Evolutionary conservation across 768 basidiomycete species (phyloP).

Genomic region (Pulveroboletus sp.): DNA sequence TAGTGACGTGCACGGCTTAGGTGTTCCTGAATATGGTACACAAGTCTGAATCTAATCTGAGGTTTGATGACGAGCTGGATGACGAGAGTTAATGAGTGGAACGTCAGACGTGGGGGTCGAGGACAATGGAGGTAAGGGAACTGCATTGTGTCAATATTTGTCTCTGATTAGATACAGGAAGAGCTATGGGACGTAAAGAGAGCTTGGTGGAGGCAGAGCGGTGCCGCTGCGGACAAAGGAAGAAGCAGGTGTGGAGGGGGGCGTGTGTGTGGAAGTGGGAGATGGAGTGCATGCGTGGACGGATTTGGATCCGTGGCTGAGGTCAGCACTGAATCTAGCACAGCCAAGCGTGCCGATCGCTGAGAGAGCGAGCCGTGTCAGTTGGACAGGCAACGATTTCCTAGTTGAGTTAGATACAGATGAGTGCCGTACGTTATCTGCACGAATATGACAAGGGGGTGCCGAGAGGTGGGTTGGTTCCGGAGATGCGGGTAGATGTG

Average conservation of each 20-base stretch:
- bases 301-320: conserved; percentile 20
- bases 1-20: too few species aligned
- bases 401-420: conserved; percentile 29
- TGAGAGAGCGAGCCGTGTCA: conserved; percentile 28
- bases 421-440: conserved; percentile 30
- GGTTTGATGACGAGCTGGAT: neutral
- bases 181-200: conserved; percentile 16
- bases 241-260: conserved; percentile 4
- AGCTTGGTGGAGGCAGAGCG: conserved; percentile 10
- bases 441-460: conserved; percentile 13
- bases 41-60: conserved; percentile 6
- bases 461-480: conserved; percentile 10
- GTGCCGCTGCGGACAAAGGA: conserved; percentile 19
- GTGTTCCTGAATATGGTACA: too few species aligned
- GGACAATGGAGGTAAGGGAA: neutral
- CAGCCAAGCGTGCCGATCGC: conserved; percentile 31
- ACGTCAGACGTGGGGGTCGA: too few species aligned
- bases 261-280: conserved; percentile 7
- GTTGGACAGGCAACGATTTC: conserved; percentile 31
- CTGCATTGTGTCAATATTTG: conserved; percentile 5
- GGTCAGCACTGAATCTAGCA: conserved; percentile 27
- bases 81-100: too few species aligned
- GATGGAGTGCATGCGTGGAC: neutral
- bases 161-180: conserved; percentile 13
- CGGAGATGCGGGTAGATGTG: conserved; percentile 25